A percentile compares a stretch with the other conserved stretches of the same genome.
Evolutionary conservation across 495 filamentous ascomycete species (phyloP).

Genomic region (Aspergillus sclerotioniger): DNA sequence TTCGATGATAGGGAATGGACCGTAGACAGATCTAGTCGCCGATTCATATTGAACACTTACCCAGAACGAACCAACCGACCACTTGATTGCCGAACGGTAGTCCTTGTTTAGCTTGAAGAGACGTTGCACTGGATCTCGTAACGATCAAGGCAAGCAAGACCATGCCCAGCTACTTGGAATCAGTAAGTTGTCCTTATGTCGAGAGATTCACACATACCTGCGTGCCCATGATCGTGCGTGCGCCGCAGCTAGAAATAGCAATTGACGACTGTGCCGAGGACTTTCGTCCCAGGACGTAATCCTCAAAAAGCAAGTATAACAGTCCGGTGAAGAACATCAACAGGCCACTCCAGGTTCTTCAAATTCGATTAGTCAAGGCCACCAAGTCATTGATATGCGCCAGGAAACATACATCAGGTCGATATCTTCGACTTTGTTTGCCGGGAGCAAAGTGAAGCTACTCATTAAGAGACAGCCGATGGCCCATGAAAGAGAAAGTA

Average conservation of each 20-base stretch:
- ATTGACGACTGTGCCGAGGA: conserved; percentile 5
- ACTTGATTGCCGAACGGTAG: conserved; percentile 88
- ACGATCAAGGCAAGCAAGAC: conserved; percentile 80
- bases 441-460: conserved; percentile 84
- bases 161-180: conserved; percentile 62
- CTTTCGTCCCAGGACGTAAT: conserved; percentile 52
- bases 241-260: conserved; percentile 40
- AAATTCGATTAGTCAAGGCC: not conserved
- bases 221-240: conserved; percentile 54
- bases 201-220: conserved; percentile 37
- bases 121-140: conserved; percentile 76
- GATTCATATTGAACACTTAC: conserved; percentile 44
- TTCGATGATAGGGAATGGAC: too few relatives aligned
- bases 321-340: conserved; percentile 79
- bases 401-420: conserved; percentile 61
- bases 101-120: conserved; percentile 81
- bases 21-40: too few relatives aligned
- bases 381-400: not conserved
- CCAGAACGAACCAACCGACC: conserved; percentile 79
- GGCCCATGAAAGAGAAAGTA: conserved; percentile 71
- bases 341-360: conserved; percentile 69
- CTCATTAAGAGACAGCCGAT: conserved; percentile 80
- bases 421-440: conserved; percentile 76
- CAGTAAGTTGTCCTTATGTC: conserved; percentile 1
- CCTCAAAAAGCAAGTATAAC: conserved; percentile 79